phyloP scores from a whole-genome alignment of 495 filamentous ascomycete genomes.

The Daldinia decipiens region DNA sequence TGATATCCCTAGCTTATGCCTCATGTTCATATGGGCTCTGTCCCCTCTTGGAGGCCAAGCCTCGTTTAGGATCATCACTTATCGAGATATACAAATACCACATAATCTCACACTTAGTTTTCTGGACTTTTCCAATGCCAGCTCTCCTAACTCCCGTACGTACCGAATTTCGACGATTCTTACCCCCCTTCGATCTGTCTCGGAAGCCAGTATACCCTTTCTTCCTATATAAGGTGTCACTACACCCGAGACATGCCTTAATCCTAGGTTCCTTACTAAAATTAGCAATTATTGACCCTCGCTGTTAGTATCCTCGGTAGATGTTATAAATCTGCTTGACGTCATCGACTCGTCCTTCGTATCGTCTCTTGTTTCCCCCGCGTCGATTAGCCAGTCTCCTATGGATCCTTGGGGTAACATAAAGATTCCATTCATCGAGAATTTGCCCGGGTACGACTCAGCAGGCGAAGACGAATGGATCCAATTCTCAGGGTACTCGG shows the following conservation, averaged over 20 bases:
- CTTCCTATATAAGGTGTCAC: too few species aligned
- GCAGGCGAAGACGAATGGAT: neutral
- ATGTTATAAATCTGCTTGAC: neutral
- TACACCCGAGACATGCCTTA: neutral
- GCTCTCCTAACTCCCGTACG: neutral
- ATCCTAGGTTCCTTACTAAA: neutral
- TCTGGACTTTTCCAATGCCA: slow-evolving; percentile 5
- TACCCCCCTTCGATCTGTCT: too few species aligned
- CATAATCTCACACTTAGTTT: neutral
- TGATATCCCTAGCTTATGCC: neutral
- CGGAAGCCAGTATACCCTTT: too few species aligned
- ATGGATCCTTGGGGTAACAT: slow-evolving; percentile 12
- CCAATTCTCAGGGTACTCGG: neutral
- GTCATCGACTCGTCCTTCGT: neutral
- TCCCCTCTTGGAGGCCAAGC: slow-evolving; percentile 12
- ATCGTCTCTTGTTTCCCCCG: neutral
- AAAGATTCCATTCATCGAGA: slow-evolving; percentile 9
- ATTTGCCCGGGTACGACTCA: neutral
- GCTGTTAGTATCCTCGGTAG: neutral
- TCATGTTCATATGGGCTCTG: slow-evolving; percentile 1
- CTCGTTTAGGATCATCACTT: slow-evolving; percentile 3
- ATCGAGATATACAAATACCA: neutral
- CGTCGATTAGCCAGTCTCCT: slow-evolving; percentile 1
- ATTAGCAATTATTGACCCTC: neutral
- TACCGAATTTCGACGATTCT: neutral